These are phyloP conservation scores for Fonsecaea nubica DNA, from an alignment of 2,329 filamentous ascomycete species.

Conservation along the genomic window DNA sequence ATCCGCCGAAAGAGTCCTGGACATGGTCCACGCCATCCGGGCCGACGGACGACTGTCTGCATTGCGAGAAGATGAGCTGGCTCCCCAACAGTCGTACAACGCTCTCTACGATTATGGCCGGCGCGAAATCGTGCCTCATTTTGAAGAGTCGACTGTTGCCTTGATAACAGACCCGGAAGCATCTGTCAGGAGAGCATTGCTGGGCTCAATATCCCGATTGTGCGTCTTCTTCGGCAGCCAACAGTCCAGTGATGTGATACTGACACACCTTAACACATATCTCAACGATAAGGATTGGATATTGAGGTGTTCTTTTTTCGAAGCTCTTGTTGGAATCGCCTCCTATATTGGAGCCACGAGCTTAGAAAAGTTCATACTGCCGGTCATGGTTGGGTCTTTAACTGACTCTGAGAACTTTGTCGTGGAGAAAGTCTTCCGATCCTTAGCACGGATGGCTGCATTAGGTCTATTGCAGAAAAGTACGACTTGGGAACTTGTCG, in stretches of 20 bases:
- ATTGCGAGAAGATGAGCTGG: conserved; percentile 75
- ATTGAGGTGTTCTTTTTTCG: conserved; percentile 94
- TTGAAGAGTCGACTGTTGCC: conserved; percentile 87
- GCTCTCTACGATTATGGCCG: conserved; percentile 88
- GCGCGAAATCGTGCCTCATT: conserved; percentile 78
- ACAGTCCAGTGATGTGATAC: conserved; percentile 93
- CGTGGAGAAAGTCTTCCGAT: conserved; percentile 86
- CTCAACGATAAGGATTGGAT: conserved; percentile 97
- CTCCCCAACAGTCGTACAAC: conserved; percentile 73
- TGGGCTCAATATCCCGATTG: conserved; percentile 87
- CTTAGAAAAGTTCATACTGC: conserved; percentile 92
- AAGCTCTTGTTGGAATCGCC: conserved; percentile 90
- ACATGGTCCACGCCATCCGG: conserved; percentile 86
- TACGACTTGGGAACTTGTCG: conserved; percentile 85
- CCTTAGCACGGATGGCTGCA: conserved; percentile 84
- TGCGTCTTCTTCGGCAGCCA: conserved; percentile 93
- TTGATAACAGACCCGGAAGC: conserved; percentile 86
- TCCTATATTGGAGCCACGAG: conserved; percentile 87
- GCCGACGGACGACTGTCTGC: conserved; percentile 81
- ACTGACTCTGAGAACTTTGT: conserved; percentile 94
- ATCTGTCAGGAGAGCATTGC: conserved; percentile 85
- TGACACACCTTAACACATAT: conserved; percentile 96
- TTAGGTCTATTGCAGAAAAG: conserved; percentile 84
- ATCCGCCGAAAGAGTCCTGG: conserved; percentile 82
- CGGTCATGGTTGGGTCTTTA: conserved; percentile 92